Evolutionary conservation across 169 alveolate species (phyloP), one percentile per base, ranked within the genome.

Genomic region (Plasmodium billcollinsi): DNA sequence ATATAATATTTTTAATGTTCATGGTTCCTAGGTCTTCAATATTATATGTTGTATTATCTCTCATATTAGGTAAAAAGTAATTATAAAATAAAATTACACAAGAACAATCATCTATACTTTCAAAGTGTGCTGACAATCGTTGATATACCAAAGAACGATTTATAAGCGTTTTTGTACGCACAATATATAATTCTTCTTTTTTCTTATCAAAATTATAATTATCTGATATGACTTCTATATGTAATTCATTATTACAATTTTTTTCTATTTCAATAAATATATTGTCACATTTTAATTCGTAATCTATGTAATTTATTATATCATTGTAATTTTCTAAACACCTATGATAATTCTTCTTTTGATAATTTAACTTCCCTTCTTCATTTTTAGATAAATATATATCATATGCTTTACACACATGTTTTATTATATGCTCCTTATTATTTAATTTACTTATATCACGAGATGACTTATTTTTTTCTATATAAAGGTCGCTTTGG

Each of bases 271-370:
- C 88, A 71, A 72, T 21, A 86, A 86, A 86, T 49, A 86, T 72
- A 72, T 86, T 86, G 50, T 86, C 62, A 65, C 50, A 45, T 62
- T 58, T 86, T 86, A 86, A 65, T 86, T 86, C 92, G 49, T 49
- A 86, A 65, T 86, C 92, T 9, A 86, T 86, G 26, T 86, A 86
- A 73, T 61, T 86, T 47, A 86, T 70, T 61, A 86, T 50, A 73
- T 86, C 92, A 61, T 86, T 86, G 21, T 72, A 86, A 72, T 72
- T 65, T 86, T 86, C 92, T 54, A 86, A 33, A 14, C 92, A 86
- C 73, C 73, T 86, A 72, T 62, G 43, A 74, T 86, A 86, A 52
- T 52, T 43, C 18, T 61, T 62, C 39, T 86, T 86, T 49, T 86
- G 54, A 59, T 72, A 86, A 74, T 72, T 72, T 61, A 86, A 59